Base-by-base conservation (phyloP, 73 alveolate species). In the Paramecium caudatum region DNA sequence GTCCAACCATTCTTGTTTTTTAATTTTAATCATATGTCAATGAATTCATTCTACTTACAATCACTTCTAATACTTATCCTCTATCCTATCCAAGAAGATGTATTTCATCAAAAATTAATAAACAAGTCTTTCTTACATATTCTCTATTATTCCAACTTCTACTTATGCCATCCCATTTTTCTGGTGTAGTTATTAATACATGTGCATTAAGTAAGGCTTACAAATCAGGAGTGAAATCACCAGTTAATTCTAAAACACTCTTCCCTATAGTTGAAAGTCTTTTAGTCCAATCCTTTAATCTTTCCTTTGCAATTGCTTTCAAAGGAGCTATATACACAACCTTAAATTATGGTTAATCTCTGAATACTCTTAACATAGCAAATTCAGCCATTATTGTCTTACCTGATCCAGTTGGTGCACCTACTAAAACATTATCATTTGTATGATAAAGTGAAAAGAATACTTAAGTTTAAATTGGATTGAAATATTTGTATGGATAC, bases 81-180 rank as follows among this genome's bases (percentile, higher is more conserved):
- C 99, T 96, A 41, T 95, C 99, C 91, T 98, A 96, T n/a, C 99
- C 99, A 46, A 99, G 98, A 70, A 99, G 91, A 91, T 99, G 99
- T 70, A 99, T 99, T 95, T 99, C 99, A 95, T 99, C 99, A 43
- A 99, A 97, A 82, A 99, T 95, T 69, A 99, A 99, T 90, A 99
- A 93, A 16, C 99, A 98, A 16, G 98, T 99, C 91, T 95, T 91
- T 91, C 96, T 94, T 61, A 98, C 94, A 95, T 98, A 98, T 41
- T 95, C 91, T 61, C 99, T 92, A 82, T 97, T 99, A 93, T 97
- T 98, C 99, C 99, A 98, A 82, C 97, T 97, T 68, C 99, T 95
- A 19, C 98, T 94, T 69, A 99, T 98, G 92, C 99, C 99, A 91
- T 99, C 99, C 99, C 99, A 99, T 94, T 99, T 99, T 93, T 97